Evolutionary conservation across 305 asterid species (phyloP), one percentile per base, ranked within the genome.

Genomic region (Solanum chacoense): DNA sequence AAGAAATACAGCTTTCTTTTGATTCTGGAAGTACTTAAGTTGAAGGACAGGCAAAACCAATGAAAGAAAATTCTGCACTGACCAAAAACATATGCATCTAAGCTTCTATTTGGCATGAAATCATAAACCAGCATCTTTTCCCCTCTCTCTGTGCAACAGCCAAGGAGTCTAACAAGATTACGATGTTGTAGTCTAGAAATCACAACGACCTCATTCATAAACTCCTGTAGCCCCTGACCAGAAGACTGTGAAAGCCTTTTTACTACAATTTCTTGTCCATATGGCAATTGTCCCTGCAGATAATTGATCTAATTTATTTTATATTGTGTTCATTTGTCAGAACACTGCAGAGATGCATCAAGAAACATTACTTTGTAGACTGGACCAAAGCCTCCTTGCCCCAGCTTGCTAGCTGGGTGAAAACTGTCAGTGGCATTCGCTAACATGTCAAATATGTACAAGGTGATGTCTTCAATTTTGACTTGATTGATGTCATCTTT

Each of bases 301-400:
- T 34, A 55, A 69, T 6, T 2, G 1, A 20, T 35, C 65, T 28
- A 16, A 81, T 81, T 45, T 81, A 81, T 42, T 29, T 42, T 1
- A 28, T 28, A 42, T 16, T 28, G 4, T 81, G 1, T 12, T 1
- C 16, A 28, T 10, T 81, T 26, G 18, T 81, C 71, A 28, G 50
- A 79, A 79, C 14, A 26, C 67, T 26, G 11, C 22, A 26, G 89
- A 76, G 37, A 81, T 32, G 72, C 26, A 16, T 50, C 18, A 63
- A 40, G 20, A 65, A 65, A 37, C 11, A 63, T 59, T 86, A 94
- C 96, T 93, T 91, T 94, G 90, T 93, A 94, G 45, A 95, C 95
- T 11, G 98, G 90, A 86, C 95, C 98, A 87, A 94, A 95, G 50
- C 98, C 98, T 24, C 98, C 98, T 89, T 91, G 90, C 74, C 98